A percentile compares a stretch with the other conserved stretches of the same genome.
phyloP scores from a whole-genome alignment of 2,329 filamentous ascomycete genomes.

The Neonectria magnoliae region DNA sequence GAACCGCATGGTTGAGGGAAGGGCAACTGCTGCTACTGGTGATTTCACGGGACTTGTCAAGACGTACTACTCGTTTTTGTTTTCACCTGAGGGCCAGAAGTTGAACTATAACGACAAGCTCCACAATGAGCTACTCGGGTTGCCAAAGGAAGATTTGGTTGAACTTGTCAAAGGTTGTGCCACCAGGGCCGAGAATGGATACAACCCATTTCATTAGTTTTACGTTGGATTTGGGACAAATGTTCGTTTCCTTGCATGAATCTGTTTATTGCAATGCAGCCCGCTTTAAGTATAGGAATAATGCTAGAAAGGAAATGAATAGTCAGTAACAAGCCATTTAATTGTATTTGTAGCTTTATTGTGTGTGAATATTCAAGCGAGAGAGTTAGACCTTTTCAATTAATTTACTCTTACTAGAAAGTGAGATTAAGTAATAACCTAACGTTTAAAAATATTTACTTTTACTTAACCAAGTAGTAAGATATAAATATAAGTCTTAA shows the following conservation, averaged over 20 bases:
- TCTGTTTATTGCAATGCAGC: too few species aligned
- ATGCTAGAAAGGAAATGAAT: too few species aligned
- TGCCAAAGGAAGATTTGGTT: conserved; percentile 12
- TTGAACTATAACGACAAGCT: conserved; percentile 3
- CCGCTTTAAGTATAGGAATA: too few species aligned
- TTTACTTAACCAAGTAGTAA: too few species aligned
- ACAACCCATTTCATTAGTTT: neutral
- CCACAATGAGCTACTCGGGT: neutral
- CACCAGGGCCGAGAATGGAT: neutral
- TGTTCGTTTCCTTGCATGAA: neutral
- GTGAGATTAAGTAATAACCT: too few species aligned
- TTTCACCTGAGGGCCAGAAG: conserved; percentile 5
- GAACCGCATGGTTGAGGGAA: conserved; percentile 41
- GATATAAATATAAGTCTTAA: too few species aligned
- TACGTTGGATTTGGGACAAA: neutral
- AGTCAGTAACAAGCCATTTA: too few species aligned
- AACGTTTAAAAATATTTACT: too few species aligned
- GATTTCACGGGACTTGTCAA: conserved; percentile 5
- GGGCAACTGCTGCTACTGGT: neutral
- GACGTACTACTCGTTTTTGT: conserved; percentile 10
- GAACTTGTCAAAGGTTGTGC: conserved; percentile 6
- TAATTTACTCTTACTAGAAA: too few species aligned
- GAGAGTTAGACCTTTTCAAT: too few species aligned
- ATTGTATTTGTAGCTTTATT: too few species aligned
- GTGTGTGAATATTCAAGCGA: too few species aligned